Base-by-base conservation (phyloP, 345 rosid genomes). In the Eutrema yunnanense region DNA sequence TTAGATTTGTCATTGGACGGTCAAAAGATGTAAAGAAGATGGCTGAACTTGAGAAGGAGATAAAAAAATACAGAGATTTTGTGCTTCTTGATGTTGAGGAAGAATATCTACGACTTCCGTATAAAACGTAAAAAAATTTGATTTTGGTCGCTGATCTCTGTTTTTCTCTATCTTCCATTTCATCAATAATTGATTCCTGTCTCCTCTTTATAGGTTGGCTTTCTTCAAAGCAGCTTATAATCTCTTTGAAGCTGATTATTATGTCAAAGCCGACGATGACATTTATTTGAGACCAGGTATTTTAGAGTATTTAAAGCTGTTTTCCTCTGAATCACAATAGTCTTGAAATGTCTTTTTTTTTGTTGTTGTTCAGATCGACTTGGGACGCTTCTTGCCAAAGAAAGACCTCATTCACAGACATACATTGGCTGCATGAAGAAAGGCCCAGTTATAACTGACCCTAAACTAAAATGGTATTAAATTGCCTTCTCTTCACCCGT, bases 401-500 rank as follows among this genome's bases (percentile, higher is more conserved):
- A 91, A 75, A 83, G 93, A 70, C 73, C 71, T 29, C 80, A 87
- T 72, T 67, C 90, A 0, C 68, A 46, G 58, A 86, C 90, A 48
- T 87, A 91, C 65, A 89, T 90, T 34, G 94, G 94, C 41, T 90
- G 94, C 80, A 90, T 88, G 96, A 90, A 90, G 89, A 90, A 88
- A 86, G 96, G 96, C 57, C 92, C 89, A 9, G 92, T 90, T 58
- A 81, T 90, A 71, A 85, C 90, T 40, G 92, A 89, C 54, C 91
- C 92, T 29, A 89, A 86, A 69, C 46, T 85, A 82, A 91, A 89
- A 77, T 91, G 97, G 96, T 84, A 78, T 65, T 8, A 13, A 11
- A 46, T 33, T 8, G 10, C 0, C 34, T 49, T 71, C 13, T 65
- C 37, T 7, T 2, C 9, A 16, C 22, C 55, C 1, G 6, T n/a